A percentile compares a stretch with the other conserved stretches of the same genome.
Evolutionary conservation across 768 basidiomycete genomes (phyloP).

Genomic region (Leccinum variicolor): DNA sequence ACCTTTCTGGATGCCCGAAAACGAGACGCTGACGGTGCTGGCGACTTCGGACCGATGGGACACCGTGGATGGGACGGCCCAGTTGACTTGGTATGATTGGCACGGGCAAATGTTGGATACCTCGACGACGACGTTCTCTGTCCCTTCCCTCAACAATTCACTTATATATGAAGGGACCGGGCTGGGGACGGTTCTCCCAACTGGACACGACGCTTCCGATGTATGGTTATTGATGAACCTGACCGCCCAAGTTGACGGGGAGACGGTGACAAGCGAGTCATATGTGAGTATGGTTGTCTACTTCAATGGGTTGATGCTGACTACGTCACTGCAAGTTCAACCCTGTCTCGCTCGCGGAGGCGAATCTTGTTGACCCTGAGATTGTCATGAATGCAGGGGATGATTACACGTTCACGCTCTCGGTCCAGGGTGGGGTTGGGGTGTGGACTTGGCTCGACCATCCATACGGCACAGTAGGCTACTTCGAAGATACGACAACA

Average conservation of each 20-base stretch:
- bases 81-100: conserved; percentile 61
- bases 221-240: conserved; percentile 52
- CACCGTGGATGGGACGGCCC: conserved; percentile 41
- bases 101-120: conserved; percentile 38
- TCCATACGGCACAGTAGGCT: conserved; percentile 50
- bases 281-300: conserved; percentile 36
- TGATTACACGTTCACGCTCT: conserved; percentile 47
- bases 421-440: conserved; percentile 51
- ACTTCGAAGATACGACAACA: conserved; percentile 45
- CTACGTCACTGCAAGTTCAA: conserved; percentile 43
- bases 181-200: conserved; percentile 42
- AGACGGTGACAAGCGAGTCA: conserved; percentile 47
- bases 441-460: conserved; percentile 62
- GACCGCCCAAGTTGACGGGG: conserved; percentile 40
- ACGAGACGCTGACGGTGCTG: conserved; percentile 45
- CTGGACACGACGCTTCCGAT: conserved; percentile 37
- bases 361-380: too few relatives aligned
- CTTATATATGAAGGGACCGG: conserved; percentile 40
- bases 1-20: conserved; percentile 55
- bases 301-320: neutral
- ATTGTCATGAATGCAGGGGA: conserved; percentile 2
- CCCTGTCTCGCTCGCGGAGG: conserved; percentile 42
- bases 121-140: conserved; percentile 36
- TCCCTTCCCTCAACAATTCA: conserved; percentile 51
- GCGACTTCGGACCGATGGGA: conserved; percentile 52